phyloP scores from a whole-genome alignment of 345 rosid genomes.

The Trapa incisa region DNA sequence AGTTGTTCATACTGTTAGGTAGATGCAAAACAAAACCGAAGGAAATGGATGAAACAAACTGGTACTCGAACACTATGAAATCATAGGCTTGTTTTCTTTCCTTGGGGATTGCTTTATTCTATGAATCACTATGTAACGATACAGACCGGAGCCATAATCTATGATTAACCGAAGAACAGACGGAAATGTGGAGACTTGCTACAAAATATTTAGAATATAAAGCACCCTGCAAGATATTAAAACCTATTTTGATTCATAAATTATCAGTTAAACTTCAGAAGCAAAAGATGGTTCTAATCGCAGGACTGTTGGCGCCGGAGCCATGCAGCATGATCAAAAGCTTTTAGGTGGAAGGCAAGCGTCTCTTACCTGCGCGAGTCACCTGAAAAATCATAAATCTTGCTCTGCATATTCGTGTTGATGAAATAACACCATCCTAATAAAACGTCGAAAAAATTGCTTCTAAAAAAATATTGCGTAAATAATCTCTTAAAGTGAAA shows the following conservation, averaged over 20 bases:
- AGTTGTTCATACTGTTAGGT: neutral
- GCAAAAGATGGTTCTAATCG: conserved; percentile 49
- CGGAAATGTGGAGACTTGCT: neutral
- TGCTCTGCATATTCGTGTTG: no score
- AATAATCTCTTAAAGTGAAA: neutral
- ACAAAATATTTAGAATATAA: no score
- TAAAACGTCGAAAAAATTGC: no score
- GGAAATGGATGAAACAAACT: neutral
- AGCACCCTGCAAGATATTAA: no score
- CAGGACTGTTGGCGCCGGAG: conserved; percentile 56
- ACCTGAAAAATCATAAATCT: no score
- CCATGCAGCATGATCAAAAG: conserved; percentile 86
- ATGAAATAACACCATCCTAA: no score
- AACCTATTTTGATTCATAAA: neutral
- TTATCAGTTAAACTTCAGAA: neutral
- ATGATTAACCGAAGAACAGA: conserved; percentile 45
- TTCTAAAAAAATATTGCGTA: neutral
- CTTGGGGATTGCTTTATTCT: neutral
- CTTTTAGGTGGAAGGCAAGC: conserved; percentile 76
- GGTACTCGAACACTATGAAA: neutral
- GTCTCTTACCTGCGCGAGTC: conserved; percentile 53
- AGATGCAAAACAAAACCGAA: neutral
- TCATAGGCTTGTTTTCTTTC: neutral
- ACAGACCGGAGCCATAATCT: conserved; percentile 50
- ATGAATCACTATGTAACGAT: neutral